phyloP scores from a whole-genome alignment of 495 filamentous ascomycete species.

The Aspergillus diversus region DNA sequence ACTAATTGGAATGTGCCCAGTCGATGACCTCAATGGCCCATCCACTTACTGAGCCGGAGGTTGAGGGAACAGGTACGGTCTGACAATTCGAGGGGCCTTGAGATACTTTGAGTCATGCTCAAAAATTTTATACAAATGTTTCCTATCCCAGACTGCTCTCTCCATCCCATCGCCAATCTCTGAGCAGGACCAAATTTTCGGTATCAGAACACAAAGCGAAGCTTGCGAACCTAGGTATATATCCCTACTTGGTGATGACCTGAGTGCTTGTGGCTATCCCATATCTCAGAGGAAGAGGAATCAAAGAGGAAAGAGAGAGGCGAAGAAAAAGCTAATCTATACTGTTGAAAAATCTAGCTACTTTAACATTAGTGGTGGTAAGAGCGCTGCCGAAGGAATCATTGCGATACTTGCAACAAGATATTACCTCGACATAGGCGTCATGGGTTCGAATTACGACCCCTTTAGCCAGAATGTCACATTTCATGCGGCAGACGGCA shows the following conservation, averaged over 20 bases:
- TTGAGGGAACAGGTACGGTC: neutral
- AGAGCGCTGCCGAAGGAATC: no score
- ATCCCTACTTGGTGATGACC: neutral
- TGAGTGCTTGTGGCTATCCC: neutral
- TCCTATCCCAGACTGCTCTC: neutral
- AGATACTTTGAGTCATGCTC: neutral
- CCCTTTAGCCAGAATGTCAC: conserved; percentile 62
- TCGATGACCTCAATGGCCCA: neutral
- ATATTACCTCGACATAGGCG: conserved; percentile 1
- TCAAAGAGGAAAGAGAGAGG: no score
- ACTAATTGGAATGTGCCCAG: conserved; percentile 16
- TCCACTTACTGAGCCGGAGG: neutral
- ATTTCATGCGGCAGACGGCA: conserved; percentile 55
- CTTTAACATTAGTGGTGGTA: no score
- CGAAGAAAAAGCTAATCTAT: no score
- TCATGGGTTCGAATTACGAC: conserved; percentile 48
- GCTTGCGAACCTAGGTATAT: conserved; percentile 4
- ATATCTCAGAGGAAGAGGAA: no score
- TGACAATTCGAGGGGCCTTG: neutral
- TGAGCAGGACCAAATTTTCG: neutral
- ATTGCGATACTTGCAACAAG: no score
- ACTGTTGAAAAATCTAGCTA: no score
- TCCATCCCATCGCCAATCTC: neutral
- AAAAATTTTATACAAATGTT: conserved; percentile 14
- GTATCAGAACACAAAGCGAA: neutral